A percentile compares a stretch with the other conserved stretches of the same genome.
Evolutionary conservation across 257 asterid species (phyloP).

Genomic region (Plantago major): DNA sequence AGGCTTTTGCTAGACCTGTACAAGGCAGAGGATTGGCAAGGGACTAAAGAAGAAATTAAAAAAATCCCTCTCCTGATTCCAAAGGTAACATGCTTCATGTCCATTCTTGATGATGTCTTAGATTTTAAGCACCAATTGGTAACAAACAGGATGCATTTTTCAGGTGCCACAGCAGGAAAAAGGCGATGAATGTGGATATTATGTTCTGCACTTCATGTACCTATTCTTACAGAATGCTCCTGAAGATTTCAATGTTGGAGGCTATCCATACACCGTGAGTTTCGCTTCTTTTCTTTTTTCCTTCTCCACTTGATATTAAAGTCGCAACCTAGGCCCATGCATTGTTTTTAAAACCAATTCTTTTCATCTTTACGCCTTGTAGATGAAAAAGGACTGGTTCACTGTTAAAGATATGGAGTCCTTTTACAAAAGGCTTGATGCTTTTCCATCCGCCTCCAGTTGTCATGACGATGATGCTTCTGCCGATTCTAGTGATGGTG

Average conservation of each 20-base stretch:
- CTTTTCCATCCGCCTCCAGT: constrained; percentile 8
- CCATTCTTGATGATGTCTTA: not conserved
- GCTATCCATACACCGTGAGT: constrained; percentile 72
- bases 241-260: constrained; percentile 40
- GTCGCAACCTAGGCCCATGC: not conserved
- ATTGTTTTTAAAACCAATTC: not conserved
- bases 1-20: constrained; percentile 48
- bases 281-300: not conserved
- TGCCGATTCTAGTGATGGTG: constrained; percentile 15
- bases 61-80: constrained; percentile 55
- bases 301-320: not conserved
- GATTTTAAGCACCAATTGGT: constrained; percentile 3
- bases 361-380: constrained; percentile 3
- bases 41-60: constrained; percentile 23
- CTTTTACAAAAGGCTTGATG: constrained; percentile 35
- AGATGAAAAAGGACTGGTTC: constrained; percentile 67
- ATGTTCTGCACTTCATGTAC: constrained; percentile 40
- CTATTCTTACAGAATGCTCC: constrained; percentile 58
- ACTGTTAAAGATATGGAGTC: constrained; percentile 34
- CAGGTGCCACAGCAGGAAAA: constrained; percentile 72
- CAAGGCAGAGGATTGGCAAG: constrained; percentile 30
- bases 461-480: constrained; percentile 17
- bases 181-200: constrained; percentile 55
- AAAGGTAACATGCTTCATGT: constrained; percentile 30
- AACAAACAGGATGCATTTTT: not conserved